Conservation (phyloP, 441 rosid species). For the Omphalea diandra region DNA sequence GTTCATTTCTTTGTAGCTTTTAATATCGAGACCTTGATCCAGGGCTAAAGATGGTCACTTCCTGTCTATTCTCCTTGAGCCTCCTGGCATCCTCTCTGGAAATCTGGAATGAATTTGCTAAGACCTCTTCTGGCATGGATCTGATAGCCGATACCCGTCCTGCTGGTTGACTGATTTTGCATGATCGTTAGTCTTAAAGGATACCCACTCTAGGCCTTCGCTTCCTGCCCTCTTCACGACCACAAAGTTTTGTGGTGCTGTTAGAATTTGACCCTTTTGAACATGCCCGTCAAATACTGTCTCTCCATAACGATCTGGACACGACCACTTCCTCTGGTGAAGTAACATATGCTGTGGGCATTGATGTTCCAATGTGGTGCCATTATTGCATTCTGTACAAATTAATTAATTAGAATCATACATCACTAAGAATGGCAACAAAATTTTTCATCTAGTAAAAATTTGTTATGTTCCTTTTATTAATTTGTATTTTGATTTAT, state of each 20-base stretch:
- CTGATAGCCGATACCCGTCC: conserved; percentile 49
- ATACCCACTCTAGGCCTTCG: conserved; percentile 47
- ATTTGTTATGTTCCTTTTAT: too few relatives aligned
- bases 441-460: too few relatives aligned
- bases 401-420: neutral
- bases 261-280: conserved; percentile 46
- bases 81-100: conserved; percentile 54
- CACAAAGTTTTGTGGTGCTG: conserved; percentile 54
- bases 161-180: conserved; percentile 44
- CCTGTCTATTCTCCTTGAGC: conserved; percentile 43
- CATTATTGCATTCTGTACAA: conserved; percentile 49
- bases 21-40: neutral
- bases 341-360: conserved; percentile 55
- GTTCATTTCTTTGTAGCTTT: neutral
- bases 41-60: conserved; percentile 39
- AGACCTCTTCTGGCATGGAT: conserved; percentile 51
- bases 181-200: conserved; percentile 59
- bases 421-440: too few relatives aligned
- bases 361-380: conserved; percentile 60
- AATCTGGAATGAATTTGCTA: conserved; percentile 45
- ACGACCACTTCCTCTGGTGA: conserved; percentile 45
- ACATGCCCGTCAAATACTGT: conserved; percentile 51
- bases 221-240: conserved; percentile 47
- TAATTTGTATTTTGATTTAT: too few relatives aligned
- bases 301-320: conserved; percentile 57